Base-by-base conservation (phyloP, 139 green algal genomes). In the Tetraselmis striata region DNA sequence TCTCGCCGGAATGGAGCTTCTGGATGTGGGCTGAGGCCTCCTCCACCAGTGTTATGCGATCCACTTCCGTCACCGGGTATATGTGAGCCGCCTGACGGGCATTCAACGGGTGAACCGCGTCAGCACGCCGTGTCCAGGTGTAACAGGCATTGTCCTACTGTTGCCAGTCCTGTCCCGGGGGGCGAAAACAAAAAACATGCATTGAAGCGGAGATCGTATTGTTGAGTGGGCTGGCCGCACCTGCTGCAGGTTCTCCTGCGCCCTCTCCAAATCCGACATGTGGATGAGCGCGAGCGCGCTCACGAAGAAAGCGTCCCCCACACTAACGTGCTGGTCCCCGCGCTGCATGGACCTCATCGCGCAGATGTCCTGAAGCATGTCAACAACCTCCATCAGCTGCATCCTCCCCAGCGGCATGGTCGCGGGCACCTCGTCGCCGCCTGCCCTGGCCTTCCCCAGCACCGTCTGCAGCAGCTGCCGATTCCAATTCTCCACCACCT, bases 281-380 rank as follows among this genome's bases (percentile, higher is more conserved):
- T 93, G 87, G 0, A 92, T 83, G n/a, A 93, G 83, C 29, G 91
- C 89, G 26, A 95, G 81, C 24, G 84, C 90, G 0, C 83, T 82
- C 0, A 88, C 86, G 77, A 90, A 86, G 67, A 89, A 84, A 5
- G 82, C 86, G 59, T 91, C 92, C 26, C 77, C 88, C 32, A 93
- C 85, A 23, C 77, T 85, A 24, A 81, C 28, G 79, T 93, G 84
- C 1, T 81, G 45, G 0, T 45, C 24, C 0, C 91, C 90, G 23
- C 90, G 78, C 24, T 74, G 75, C 30, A 29, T 77, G 0, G 74
- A 76, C 1, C 89, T 80, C 23, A 83, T 76, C 26, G 83, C 80
- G 1, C 75, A 81, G 5, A 93, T 91, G 82, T 94, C 92, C 58
- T 90, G 83, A 32, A 94, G 87, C 92, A 95, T 95, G 79, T 94